Conservation (phyloP, 768 basidiomycete genomes). For the Auriscalpium microsporum region DNA sequence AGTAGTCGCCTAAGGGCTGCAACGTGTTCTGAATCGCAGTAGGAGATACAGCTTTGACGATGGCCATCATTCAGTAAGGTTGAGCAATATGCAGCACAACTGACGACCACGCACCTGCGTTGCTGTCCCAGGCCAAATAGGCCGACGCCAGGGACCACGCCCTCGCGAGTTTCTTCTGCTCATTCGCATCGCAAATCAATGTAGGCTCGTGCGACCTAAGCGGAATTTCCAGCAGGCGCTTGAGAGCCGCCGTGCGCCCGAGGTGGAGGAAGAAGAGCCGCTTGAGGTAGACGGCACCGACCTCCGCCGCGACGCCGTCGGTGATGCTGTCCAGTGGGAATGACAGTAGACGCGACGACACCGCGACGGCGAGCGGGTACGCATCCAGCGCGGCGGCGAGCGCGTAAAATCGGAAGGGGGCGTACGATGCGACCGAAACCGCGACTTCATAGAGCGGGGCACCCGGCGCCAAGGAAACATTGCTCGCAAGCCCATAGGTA, state of each 20-base stretch:
- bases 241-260: constrained; percentile 28
- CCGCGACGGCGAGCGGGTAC: constrained; percentile 29
- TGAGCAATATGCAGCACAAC: too few relatives aligned
- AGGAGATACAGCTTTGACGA: too few relatives aligned
- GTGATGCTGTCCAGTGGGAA: constrained; percentile 27
- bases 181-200: constrained; percentile 9
- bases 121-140: constrained; percentile 22
- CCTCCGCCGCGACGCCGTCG: constrained; percentile 29
- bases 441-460: constrained; percentile 26
- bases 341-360: constrained; percentile 32
- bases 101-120: constrained; percentile 12
- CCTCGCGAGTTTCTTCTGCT: constrained; percentile 18
- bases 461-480: constrained; percentile 19
- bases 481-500: constrained; percentile 21
- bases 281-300: constrained; percentile 6
- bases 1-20: too few relatives aligned
- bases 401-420: constrained; percentile 33
- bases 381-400: constrained; percentile 30
- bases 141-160: constrained; percentile 25
- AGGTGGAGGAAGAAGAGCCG: too few relatives aligned
- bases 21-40: too few relatives aligned
- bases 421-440: constrained; percentile 26
- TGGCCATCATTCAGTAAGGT: too few relatives aligned
- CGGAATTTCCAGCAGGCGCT: constrained; percentile 20
- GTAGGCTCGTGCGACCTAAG: constrained; percentile 21